Base-by-base conservation (phyloP, 2,329 filamentous ascomycete genomes). In the Phialocephala subalpina region DNA sequence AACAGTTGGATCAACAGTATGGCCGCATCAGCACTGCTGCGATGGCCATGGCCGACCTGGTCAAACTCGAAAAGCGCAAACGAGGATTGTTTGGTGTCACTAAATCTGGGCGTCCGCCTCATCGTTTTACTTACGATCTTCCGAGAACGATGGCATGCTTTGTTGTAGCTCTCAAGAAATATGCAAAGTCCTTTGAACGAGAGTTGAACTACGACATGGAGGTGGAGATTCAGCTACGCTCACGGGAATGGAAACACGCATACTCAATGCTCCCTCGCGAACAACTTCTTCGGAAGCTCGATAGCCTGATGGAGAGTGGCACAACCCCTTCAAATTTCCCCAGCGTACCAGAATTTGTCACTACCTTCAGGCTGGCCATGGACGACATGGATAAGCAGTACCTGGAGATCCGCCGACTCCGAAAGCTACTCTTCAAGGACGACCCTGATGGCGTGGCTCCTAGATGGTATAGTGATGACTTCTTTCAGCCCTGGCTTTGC, bases 361-460 rank as follows among this genome's bases (percentile, higher is more conserved):
- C n/a, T 12, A 53, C 14, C 3, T 57, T 47, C 36, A 33, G 47
- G 38, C n/a, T 25, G 29, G 29, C 38, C 5, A 47, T 59, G 5
- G 63, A 68, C 35, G 62, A 67, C n/a, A 64, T 67, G 58, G 65
- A 67, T 47, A 38, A 29, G 22, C 66, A 68, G 27, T 62, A 58
- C 33, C 57, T 65, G 16, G 33, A 62, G 58, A 66, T 68, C 29
- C 60, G 57, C 16, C n/a, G 38, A 14, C 18, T 55, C 0, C 36
- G 61, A 27, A 66, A 60, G 27, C 18, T n/a, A 1, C 45, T 66
- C 2, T 58, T 68, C 36, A 38, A 62, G 18, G n/a, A 25, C 45
- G n/a, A 22, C 18, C 45, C 18, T 22, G 18, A 25, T 22, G 45
- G 8, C 18, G 18, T 49, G 38, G 38, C 18, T 14, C 12, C 18